Conservation (phyloP, 768 basidiomycete species). For the Boletus sp. region DNA sequence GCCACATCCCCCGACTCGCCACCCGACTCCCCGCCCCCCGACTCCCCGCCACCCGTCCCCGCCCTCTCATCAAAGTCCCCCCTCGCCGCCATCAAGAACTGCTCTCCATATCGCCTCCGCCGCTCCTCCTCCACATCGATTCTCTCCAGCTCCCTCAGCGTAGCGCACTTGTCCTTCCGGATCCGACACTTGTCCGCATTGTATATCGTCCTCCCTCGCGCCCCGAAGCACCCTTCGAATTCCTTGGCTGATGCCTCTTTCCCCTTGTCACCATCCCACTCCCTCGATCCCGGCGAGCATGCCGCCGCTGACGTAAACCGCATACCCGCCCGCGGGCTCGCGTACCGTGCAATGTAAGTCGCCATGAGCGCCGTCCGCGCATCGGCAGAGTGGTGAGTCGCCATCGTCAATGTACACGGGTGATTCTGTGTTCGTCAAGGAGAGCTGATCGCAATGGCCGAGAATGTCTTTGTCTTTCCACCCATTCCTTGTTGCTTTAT, state of each 20-base stretch:
- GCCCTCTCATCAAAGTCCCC: neutral
- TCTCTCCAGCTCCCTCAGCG: constrained; percentile 8
- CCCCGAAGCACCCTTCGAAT: neutral
- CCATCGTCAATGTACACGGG: constrained; percentile 5
- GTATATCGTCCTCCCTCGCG: constrained; percentile 32
- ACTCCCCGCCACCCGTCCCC: neutral
- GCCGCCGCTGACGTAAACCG: neutral
- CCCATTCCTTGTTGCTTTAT: constrained; percentile 17
- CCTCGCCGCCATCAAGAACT: constrained; percentile 8
- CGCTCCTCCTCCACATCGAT: constrained; percentile 26
- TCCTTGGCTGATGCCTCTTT: neutral
- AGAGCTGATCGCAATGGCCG: neutral
- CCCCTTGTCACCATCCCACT: neutral
- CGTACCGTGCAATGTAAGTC: constrained; percentile 24
- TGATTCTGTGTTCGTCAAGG: neutral
- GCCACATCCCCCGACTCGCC: neutral
- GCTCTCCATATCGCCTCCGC: neutral
- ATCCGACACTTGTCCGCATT: neutral
- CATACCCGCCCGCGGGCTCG: constrained; percentile 19
- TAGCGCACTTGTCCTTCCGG: neutral
- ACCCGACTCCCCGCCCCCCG: neutral
- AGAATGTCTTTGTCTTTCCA: neutral
- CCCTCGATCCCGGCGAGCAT: neutral
- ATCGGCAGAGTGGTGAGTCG: constrained; percentile 31
- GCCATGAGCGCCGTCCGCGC: constrained; percentile 33